These are phyloP conservation scores for Boletus pseudopeckii DNA, from an alignment of 768 basidiomycete genomes.

Conservation along the genomic window DNA sequence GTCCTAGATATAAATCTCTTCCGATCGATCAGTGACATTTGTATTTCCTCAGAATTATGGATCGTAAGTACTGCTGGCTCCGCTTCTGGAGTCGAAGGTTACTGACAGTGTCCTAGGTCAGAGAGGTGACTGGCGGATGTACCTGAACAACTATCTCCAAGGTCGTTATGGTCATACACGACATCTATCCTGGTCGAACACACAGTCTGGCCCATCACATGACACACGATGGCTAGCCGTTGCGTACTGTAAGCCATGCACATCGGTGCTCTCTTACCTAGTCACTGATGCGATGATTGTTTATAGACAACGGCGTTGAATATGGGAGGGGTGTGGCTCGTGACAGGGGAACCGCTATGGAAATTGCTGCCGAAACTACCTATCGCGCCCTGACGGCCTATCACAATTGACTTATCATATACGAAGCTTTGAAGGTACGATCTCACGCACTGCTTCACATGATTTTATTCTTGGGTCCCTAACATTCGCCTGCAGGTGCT, in stretches of 20 bases:
- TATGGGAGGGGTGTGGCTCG: conserved; percentile 26
- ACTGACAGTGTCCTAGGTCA: conserved; percentile 13
- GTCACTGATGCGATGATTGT: neutral
- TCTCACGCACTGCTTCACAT: neutral
- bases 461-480: neutral
- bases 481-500: neutral
- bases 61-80: conserved; percentile 10
- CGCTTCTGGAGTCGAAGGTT: neutral
- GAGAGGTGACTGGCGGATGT: conserved; percentile 28
- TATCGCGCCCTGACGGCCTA: conserved; percentile 23
- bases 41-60: conserved; percentile 10
- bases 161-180: conserved; percentile 30
- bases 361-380: conserved; percentile 27
- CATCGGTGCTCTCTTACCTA: neutral
- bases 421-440: neutral
- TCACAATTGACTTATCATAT: conserved; percentile 12
- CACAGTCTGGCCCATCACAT: conserved; percentile 23
- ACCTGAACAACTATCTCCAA: conserved; percentile 31
- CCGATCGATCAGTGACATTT: neutral
- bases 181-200: conserved; percentile 20
- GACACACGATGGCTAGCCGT: conserved; percentile 23
- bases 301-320: conserved; percentile 25
- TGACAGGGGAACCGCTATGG: conserved; percentile 30
- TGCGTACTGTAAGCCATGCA: conserved; percentile 24
- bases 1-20: conserved; percentile 5